These are phyloP conservation scores for Paraconiothyrium brasiliense DNA, from an alignment of 2,329 filamentous ascomycete species.

Conservation along the genomic window DNA sequence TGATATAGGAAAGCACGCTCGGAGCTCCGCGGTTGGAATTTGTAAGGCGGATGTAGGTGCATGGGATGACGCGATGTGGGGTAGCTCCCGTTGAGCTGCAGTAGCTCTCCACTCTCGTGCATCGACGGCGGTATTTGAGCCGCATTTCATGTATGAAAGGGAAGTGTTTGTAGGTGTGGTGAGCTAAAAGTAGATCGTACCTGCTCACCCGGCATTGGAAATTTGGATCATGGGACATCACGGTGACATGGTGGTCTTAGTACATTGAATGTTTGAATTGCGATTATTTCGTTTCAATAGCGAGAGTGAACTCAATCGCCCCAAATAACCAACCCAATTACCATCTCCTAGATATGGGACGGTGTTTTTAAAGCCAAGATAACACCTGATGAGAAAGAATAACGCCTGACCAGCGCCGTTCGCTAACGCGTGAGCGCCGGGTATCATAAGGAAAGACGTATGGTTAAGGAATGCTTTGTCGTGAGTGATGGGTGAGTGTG, in stretches of 20 bases:
- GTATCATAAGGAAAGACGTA: constrained; percentile 20
- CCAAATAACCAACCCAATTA: background rate
- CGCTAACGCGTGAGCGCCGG: constrained; percentile 17
- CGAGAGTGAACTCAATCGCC: constrained; percentile 9
- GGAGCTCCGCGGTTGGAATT: background rate
- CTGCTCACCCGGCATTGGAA: background rate
- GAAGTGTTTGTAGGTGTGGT: background rate
- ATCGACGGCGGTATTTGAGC: background rate
- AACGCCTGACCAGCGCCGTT: constrained; percentile 20
- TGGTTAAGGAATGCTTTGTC: constrained; percentile 4
- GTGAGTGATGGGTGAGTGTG: background rate
- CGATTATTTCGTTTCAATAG: background rate
- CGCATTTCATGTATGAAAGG: background rate
- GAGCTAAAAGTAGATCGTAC: too few species aligned
- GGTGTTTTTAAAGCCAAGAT: background rate
- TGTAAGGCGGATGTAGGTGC: constrained; percentile 1
- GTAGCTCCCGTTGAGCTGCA: constrained; percentile 15
- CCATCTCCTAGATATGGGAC: background rate
- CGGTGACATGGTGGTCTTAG: background rate
- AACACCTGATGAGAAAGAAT: background rate
- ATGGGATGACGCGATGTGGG: constrained; percentile 14
- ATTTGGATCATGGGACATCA: background rate
- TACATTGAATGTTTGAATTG: background rate
- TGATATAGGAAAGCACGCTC: background rate
- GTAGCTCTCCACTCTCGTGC: constrained; percentile 9